Base-by-base conservation (phyloP, 2,329 filamentous ascomycete species). In the Alternaria longipes region DNA sequence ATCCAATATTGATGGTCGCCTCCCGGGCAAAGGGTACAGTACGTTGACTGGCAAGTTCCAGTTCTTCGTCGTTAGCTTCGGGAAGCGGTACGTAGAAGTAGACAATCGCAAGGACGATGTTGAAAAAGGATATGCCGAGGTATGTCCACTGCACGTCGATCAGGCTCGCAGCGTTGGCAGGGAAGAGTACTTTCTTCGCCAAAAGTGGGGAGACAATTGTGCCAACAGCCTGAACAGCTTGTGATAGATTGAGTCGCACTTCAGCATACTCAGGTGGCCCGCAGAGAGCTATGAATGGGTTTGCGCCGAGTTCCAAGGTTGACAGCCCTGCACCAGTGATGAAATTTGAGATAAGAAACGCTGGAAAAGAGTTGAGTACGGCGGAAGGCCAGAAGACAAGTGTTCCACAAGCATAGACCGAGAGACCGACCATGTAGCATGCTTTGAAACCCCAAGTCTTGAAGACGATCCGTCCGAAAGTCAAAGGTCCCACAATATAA, bases 401-500 rank as follows among this genome's bases (percentile, higher is more conserved):
- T 0, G 85, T 83, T 3, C 87, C 87, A 60, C 84, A 86, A n/a
- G 85, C 86, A 68, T 89, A 90, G n/a, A 89, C 84, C 54, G 81
- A 82, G 1, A 90, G 79, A 0, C 87, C 87, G 5, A 86, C 82
- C 53, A 87, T 87, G 67, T 87, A 89, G 41, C 85, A 87, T 9
- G 84, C 81, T 66, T 88, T 89, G 81, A 89, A 90, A 0, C 87
- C 87, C 82, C 85, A 88, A 42, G 81, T 79, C 59, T 85, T 84
- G 50, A 90, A 79, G 1, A 88, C 81, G 7, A 83, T 76, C 3
- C 83, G 81, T 2, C 91, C 91, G 12, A 92, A 86, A 1, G 90
- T 84, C 5, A 92, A 75, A 0, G 91, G 89, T 0, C 89, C 91
- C 26, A 91, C 81, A 56, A 92, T 83, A 73, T 93, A 94, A 1